Evolutionary conservation across 2,329 filamentous ascomycete species (phyloP).

Genomic region (Pseudogymnoascus sp.): DNA sequence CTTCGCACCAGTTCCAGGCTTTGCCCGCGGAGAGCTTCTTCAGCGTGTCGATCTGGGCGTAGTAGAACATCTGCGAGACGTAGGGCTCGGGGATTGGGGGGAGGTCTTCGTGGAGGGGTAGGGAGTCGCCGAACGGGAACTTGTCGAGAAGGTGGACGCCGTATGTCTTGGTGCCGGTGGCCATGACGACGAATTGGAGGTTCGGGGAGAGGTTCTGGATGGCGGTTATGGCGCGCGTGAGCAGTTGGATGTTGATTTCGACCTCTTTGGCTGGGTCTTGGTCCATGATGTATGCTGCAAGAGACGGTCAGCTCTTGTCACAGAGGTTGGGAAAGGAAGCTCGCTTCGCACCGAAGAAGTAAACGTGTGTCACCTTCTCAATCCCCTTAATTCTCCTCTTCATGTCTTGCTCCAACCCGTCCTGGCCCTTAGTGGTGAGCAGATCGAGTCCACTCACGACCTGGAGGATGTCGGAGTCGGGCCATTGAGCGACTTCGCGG

Average conservation of each 20-base stretch:
- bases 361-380: slow-evolving; percentile 34
- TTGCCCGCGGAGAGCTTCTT: slow-evolving; percentile 29
- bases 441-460: slow-evolving; percentile 32
- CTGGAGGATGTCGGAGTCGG: slow-evolving; percentile 22
- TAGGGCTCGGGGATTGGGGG: slow-evolving; percentile 35
- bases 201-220: slow-evolving; percentile 30
- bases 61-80: slow-evolving; percentile 38
- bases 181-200: slow-evolving; percentile 33
- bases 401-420: slow-evolving; percentile 15
- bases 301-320: not conserved
- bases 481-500: slow-evolving; percentile 17
- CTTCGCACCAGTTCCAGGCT: slow-evolving; percentile 35
- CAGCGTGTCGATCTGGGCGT: slow-evolving; percentile 35
- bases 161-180: slow-evolving; percentile 35
- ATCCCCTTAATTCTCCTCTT: slow-evolving; percentile 28
- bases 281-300: slow-evolving; percentile 16
- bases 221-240: slow-evolving; percentile 31
- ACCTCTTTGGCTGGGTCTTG: slow-evolving; percentile 13
- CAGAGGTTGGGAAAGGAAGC: too few species aligned
- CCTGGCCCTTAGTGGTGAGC: slow-evolving; percentile 28
- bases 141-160: slow-evolving; percentile 24
- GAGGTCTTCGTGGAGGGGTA: slow-evolving; percentile 32
- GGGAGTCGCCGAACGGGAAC: slow-evolving; percentile 18
- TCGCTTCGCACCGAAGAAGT: slow-evolving; percentile 24
- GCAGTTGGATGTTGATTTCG: slow-evolving; percentile 31